phyloP scores from a whole-genome alignment of 805 yeast genomes.

The Yamadazyma sp. region DNA sequence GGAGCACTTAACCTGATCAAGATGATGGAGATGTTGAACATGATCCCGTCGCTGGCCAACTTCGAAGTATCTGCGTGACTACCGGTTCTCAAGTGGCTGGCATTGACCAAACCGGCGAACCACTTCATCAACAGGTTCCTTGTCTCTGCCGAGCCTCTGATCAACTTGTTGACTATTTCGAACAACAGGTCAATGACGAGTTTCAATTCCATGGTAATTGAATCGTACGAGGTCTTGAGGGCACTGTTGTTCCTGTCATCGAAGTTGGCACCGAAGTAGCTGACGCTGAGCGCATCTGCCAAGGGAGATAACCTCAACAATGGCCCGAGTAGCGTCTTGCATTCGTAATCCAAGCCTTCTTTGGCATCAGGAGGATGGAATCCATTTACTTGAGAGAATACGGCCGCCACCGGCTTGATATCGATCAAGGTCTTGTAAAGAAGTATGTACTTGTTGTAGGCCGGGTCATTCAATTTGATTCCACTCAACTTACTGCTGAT shows the following conservation, averaged over 20 bases:
- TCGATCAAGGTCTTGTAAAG: slow-evolving; percentile 57
- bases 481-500: slow-evolving; percentile 37
- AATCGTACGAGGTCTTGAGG: slow-evolving; percentile 50
- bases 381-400: slow-evolving; percentile 55
- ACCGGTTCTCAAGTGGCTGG: slow-evolving; percentile 85
- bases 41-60: slow-evolving; percentile 75
- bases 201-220: slow-evolving; percentile 64
- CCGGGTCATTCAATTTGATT: slow-evolving; percentile 49
- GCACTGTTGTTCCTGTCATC: slow-evolving; percentile 15
- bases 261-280: slow-evolving; percentile 37
- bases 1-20: slow-evolving; percentile 78
- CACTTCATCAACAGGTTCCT: slow-evolving; percentile 64
- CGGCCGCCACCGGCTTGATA: slow-evolving; percentile 60
- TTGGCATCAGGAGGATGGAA: slow-evolving; percentile 46
- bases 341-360: slow-evolving; percentile 56
- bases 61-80: slow-evolving; percentile 69
- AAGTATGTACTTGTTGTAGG: slow-evolving; percentile 53
- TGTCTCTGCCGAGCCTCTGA: slow-evolving; percentile 68
- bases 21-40: slow-evolving; percentile 71
- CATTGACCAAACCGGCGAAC: slow-evolving; percentile 72
- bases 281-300: slow-evolving; percentile 47
- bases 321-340: slow-evolving; percentile 71
- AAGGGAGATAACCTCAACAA: slow-evolving; percentile 75
- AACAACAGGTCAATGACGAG: slow-evolving; percentile 63
- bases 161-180: slow-evolving; percentile 65